Evolutionary conservation across 108 stramenopile species (phyloP), one percentile per base, ranked within the genome.

Genomic region (Mediolabrus comicus): DNA sequence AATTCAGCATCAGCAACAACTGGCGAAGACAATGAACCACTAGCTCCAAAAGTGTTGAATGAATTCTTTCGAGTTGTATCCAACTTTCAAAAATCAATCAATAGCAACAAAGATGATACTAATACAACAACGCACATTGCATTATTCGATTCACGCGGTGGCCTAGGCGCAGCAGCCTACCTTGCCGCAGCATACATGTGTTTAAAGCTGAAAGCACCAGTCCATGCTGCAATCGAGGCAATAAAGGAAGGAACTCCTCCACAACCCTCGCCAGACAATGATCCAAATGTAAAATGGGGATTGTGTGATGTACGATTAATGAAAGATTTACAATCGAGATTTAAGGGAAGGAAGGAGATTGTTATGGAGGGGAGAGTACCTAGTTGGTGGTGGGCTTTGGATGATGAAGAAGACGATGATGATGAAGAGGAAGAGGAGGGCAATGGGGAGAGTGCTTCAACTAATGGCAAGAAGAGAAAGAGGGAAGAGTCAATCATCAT

Each of bases 61-160:
- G 53, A 79, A 11, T 79, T 79, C 66, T 71, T 62, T 17, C 35
- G 17, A 14, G 33, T 62, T 31, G 34, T 79, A 12, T 62, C 59
- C 33, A 62, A 74, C 2, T 75, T 65, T 53, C 74, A 70, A 38
- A 72, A 77, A 39, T 58, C 70, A 0, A 35, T 38, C 17, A n/a
- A 10, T 16, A 69, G 58, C 53, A 65, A 17, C 28, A 35, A 36
- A 16, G 30, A 24, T 16, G 41, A 56, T 11, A 53, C 65, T 16
- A 53, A 56, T 11, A 53, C 65, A 16, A 64, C 39, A 17, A 68
- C 66, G 26, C 57, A 80, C 33, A 67, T 83, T 61, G 66, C 78
- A 3, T n/a, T 83, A 2, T 83, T 83, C 59, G 82, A 83, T 32
- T 74, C 82, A 4, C 52, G 82, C 2, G 77, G 78, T 38, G 82